Conservation (phyloP, 2,329 filamentous ascomycete species). For the Cladosporium colombiae region DNA sequence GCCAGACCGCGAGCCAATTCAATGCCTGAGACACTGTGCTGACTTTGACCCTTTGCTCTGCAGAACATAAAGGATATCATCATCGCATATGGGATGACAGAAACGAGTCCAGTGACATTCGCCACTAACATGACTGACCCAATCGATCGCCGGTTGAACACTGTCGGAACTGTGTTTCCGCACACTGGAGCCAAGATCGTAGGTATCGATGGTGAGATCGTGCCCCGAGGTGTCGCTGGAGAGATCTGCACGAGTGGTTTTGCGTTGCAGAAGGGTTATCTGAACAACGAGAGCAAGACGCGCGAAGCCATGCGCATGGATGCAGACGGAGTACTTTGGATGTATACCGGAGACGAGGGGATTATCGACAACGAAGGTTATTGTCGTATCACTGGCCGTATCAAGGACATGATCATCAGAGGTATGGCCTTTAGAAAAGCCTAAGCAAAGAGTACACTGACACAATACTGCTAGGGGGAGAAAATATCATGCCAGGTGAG, state of each 20-base stretch:
- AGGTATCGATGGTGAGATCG: conserved; percentile 50
- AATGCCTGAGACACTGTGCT: too few species aligned
- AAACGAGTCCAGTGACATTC: conserved; percentile 78
- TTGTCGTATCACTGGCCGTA: conserved; percentile 38
- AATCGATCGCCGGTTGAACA: conserved; percentile 65
- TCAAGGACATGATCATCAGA: conserved; percentile 41
- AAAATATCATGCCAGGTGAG: conserved; percentile 58
- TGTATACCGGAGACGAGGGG: conserved; percentile 63
- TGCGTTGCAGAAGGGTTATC: conserved; percentile 66
- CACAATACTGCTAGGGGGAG: conserved; percentile 44
- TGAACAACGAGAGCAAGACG: conserved; percentile 72
- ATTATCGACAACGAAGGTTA: conserved; percentile 48
- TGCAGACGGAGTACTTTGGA: conserved; percentile 53
- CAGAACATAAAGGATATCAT: conserved; percentile 70
- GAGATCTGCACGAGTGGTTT: conserved; percentile 79
- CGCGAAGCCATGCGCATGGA: conserved; percentile 62
- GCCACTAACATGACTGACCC: conserved; percentile 75
- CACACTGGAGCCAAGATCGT: conserved; percentile 77
- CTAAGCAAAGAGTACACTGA: neutral
- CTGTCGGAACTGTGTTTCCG: conserved; percentile 74
- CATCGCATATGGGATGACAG: conserved; percentile 62
- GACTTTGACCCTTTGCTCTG: too few species aligned
- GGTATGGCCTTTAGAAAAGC: conserved; percentile 37
- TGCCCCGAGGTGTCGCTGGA: conserved; percentile 43
- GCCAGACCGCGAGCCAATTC: too few species aligned